Evolutionary conservation across 306 rosid species (phyloP), one percentile per base, ranked within the genome.

Genomic region (Neltuma alba): DNA sequence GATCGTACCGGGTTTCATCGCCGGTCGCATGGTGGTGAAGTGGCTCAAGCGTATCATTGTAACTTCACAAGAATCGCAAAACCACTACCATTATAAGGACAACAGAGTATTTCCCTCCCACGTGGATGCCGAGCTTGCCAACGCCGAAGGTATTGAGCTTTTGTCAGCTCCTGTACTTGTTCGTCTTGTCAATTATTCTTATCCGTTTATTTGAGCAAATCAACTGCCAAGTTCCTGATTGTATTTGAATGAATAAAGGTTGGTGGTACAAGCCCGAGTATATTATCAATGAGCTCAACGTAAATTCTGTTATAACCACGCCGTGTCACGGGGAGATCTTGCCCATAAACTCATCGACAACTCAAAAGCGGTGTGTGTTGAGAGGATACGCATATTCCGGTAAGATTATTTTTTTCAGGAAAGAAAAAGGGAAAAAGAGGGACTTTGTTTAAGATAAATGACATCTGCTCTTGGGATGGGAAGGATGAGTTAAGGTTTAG

Each of bases 251-350:
- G 45, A 15, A 36, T 76, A 90, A 82, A 93, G 98, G 86, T 6
- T 94, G 97, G 98, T 94, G 98, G 98, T 94, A 91, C 81, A 94
- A 87, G 83, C 92, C 93, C 1, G 98, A 94, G 66, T 76, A 85
- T 60, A 83, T 92, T 0, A 94, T 94, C 44, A 94, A 88, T 81
- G 97, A 94, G 85, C 74, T 91, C 68, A 94, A 91, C 81, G 85
- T 92, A 76, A 94, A 94, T n/a, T 91, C 97, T 0, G 98, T 88
- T 20, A 92, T 94, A 65, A 94, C 97, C 0, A 91, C 95, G 42
- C 97, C 98, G 27, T 81, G 87, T 23, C 98, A 94, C 18, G 90
- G 87, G 27, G 98, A 94, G 82, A 85, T 92, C 25, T 77, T 92
- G 83, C 93, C 97, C 0, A 92, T 91, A 7, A 92, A 89, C 79